A percentile compares a stretch with the other conserved stretches of the same genome.
phyloP scores from a whole-genome alignment of 176 grass and related monocot genomes.

The Oryza meridionalis region DNA sequence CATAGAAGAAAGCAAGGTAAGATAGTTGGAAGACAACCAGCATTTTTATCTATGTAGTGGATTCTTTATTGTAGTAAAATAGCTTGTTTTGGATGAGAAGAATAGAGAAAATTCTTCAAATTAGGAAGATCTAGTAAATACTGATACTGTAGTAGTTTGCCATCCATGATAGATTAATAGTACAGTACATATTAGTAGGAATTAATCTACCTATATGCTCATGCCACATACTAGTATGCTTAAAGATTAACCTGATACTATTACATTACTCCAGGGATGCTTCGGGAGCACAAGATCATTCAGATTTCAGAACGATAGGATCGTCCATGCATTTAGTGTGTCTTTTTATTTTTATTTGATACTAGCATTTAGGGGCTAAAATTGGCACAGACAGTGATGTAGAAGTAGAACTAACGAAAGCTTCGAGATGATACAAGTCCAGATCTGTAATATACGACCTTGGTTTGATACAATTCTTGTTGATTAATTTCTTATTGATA shows the following conservation, averaged over 20 bases:
- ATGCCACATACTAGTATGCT: not conserved
- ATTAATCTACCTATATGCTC: not conserved
- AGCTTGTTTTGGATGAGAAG: not conserved
- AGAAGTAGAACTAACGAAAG: slow-evolving; percentile 31
- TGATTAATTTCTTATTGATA: slow-evolving; percentile 18
- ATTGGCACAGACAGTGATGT: slow-evolving; percentile 6
- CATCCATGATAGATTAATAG: not conserved
- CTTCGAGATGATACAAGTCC: slow-evolving; percentile 19
- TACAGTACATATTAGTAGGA: not conserved
- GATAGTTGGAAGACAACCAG: not conserved
- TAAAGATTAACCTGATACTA: not conserved
- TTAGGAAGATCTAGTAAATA: not conserved
- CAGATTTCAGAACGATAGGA: not conserved
- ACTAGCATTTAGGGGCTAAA: slow-evolving; percentile 15
- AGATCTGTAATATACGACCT: slow-evolving; percentile 18
- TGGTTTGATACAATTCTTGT: slow-evolving; percentile 3
- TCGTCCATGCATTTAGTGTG: not conserved
- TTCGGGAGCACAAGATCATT: not conserved
- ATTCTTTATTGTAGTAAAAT: not conserved
- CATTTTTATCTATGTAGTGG: not conserved
- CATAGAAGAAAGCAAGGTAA: slow-evolving; percentile 28
- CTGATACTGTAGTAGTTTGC: not conserved
- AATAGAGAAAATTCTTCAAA: not conserved
- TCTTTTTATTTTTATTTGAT: not conserved
- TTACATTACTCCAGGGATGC: slow-evolving; percentile 4